Conservation (phyloP, 2,329 filamentous ascomycete genomes). For the Amauroascus verrucosus region DNA sequence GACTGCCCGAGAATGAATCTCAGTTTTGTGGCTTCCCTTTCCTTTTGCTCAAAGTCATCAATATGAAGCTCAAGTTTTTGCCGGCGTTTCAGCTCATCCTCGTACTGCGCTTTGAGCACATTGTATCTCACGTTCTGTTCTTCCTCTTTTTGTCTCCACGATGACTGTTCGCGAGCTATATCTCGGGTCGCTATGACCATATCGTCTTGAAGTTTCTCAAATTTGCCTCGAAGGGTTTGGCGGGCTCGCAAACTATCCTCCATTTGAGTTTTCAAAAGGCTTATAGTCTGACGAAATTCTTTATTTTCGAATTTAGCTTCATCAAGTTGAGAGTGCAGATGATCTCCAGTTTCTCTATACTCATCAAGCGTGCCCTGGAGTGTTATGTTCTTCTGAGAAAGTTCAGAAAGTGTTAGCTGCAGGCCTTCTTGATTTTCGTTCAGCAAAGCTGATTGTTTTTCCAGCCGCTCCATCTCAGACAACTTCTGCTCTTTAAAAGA, state of each 20-base stretch:
- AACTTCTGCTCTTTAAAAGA: slow-evolving; percentile 59
- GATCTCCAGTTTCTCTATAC: slow-evolving; percentile 50
- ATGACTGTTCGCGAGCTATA: slow-evolving; percentile 70
- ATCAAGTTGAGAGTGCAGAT: slow-evolving; percentile 51
- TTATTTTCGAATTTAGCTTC: slow-evolving; percentile 53
- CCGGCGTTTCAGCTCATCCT: slow-evolving; percentile 58
- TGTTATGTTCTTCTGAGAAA: slow-evolving; percentile 51
- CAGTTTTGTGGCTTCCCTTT: slow-evolving; percentile 66
- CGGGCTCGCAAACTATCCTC: slow-evolving; percentile 78
- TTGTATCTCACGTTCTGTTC: slow-evolving; percentile 47
- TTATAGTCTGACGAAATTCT: slow-evolving; percentile 62
- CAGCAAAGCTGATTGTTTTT: slow-evolving; percentile 57
- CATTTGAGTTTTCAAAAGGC: slow-evolving; percentile 64
- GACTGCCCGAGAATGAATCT: slow-evolving; percentile 65
- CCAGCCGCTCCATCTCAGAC: slow-evolving; percentile 51
- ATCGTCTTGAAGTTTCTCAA: slow-evolving; percentile 76
- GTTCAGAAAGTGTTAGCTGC: slow-evolving; percentile 43
- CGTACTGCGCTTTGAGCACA: slow-evolving; percentile 46
- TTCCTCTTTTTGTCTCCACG: slow-evolving; percentile 59
- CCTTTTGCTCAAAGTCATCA: slow-evolving; percentile 54
- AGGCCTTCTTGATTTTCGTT: slow-evolving; percentile 55
- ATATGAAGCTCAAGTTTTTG: slow-evolving; percentile 52
- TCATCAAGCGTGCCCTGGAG: slow-evolving; percentile 54
- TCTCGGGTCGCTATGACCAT: slow-evolving; percentile 70
- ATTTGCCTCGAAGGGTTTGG: slow-evolving; percentile 72